Evolutionary conservation across 1,139 yeast genomes (phyloP).

Genomic region (Pichia sp.): DNA sequence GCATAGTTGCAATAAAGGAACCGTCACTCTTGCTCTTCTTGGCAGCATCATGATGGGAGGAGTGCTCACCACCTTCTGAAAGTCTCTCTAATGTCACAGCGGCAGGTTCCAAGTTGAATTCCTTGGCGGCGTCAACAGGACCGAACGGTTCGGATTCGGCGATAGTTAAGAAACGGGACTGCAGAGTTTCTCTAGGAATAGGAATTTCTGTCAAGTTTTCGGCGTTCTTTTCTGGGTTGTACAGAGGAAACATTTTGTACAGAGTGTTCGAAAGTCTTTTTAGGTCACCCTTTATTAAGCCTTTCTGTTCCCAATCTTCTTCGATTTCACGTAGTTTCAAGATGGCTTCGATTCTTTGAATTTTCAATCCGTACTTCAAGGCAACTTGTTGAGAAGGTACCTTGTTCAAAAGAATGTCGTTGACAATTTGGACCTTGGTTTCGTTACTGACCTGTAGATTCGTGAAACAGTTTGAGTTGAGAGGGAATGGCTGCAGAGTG

Average conservation of each 20-base stretch:
- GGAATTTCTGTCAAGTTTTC: slow-evolving; percentile 93
- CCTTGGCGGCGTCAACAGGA: slow-evolving; percentile 90
- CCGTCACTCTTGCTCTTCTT: slow-evolving; percentile 22
- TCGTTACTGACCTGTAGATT: slow-evolving; percentile 55
- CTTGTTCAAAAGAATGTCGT: slow-evolving; percentile 51
- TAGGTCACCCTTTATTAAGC: slow-evolving; percentile 48
- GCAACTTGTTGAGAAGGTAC: slow-evolving; percentile 70
- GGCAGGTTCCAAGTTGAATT: slow-evolving; percentile 82
- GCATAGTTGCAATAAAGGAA: slow-evolving; percentile 44
- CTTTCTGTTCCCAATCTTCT: slow-evolving; percentile 53
- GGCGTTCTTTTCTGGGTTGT: slow-evolving; percentile 40
- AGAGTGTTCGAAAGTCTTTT: slow-evolving; percentile 53
- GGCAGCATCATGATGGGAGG: slow-evolving; percentile 28
- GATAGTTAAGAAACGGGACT: slow-evolving; percentile 80
- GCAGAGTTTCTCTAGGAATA: slow-evolving; percentile 76
- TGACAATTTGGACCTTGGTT: slow-evolving; percentile 55
- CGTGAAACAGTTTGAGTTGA: slow-evolving; percentile 65
- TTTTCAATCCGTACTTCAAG: slow-evolving; percentile 70
- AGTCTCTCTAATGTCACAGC: slow-evolving; percentile 64
- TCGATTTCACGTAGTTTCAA: slow-evolving; percentile 65
- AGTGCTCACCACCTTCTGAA: slow-evolving; percentile 51
- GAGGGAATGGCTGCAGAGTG: slow-evolving; percentile 70
- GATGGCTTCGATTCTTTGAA: slow-evolving; percentile 84
- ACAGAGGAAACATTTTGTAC: slow-evolving; percentile 80
- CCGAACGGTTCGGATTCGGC: slow-evolving; percentile 98